These are phyloP conservation scores for Cutaneotrichosporon sp. DNA, from an alignment of 1,284 basidiomycete species.

Conservation along the genomic window DNA sequence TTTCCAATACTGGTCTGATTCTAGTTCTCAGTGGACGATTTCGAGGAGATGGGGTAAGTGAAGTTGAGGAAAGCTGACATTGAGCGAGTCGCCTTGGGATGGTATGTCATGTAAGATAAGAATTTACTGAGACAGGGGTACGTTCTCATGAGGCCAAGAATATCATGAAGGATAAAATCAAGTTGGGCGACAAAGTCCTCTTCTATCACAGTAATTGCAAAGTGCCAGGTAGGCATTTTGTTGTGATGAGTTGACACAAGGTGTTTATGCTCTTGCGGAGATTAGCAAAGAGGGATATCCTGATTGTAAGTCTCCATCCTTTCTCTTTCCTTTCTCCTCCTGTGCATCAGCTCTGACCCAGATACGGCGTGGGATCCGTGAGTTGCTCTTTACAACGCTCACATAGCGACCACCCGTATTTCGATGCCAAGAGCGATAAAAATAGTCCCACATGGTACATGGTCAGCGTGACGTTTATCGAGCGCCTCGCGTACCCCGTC, in stretches of 20 bases:
- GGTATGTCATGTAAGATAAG: too few relatives aligned
- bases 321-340: too few relatives aligned
- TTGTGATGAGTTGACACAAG: constrained; percentile 51
- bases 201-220: constrained; percentile 93
- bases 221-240: constrained; percentile 62
- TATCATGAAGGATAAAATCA: constrained; percentile 84
- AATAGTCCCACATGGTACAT: constrained; percentile 87
- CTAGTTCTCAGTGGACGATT: constrained; percentile 88
- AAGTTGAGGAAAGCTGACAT: constrained; percentile 5
- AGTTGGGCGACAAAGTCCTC: constrained; percentile 68
- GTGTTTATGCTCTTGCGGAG: constrained; percentile 79
- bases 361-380: neutral
- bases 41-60: constrained; percentile 62
- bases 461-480: constrained; percentile 70
- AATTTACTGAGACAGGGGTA: constrained; percentile 42
- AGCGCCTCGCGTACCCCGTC: constrained; percentile 70
- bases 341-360: too few relatives aligned
- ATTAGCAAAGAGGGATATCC: constrained; percentile 82
- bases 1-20: neutral
- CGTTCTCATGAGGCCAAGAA: constrained; percentile 88
- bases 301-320: too few relatives aligned
- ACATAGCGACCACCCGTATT: constrained; percentile 71
- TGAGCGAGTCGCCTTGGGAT: constrained; percentile 80
- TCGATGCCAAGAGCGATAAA: constrained; percentile 75
- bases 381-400: constrained; percentile 8